Evolutionary conservation across 441 rosid species (phyloP).

Genomic region (Euphorbia corollata): DNA sequence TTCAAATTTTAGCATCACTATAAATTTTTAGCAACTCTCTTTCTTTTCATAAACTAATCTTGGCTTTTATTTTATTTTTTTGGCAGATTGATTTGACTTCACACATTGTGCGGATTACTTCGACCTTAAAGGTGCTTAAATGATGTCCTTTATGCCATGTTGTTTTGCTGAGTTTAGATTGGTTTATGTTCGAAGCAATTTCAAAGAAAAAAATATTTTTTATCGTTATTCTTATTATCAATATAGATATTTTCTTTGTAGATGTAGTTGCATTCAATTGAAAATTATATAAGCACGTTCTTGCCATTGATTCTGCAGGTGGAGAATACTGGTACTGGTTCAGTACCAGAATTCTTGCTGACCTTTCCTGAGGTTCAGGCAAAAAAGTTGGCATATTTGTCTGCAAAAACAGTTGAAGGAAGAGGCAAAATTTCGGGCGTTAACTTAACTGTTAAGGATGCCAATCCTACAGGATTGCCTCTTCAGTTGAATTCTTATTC

Average conservation of each 20-base stretch:
- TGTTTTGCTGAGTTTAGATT: neutral
- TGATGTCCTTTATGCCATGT: neutral
- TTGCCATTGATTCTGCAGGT: conserved; percentile 33
- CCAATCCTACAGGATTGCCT: conserved; percentile 47
- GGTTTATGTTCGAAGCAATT: neutral
- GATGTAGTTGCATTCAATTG: neutral
- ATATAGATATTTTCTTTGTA: too few species aligned
- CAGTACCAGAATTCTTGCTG: conserved; percentile 57
- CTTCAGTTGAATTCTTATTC: conserved; percentile 49
- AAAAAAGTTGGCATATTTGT: conserved; percentile 59
- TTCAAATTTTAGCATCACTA: neutral
- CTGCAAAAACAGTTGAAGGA: conserved; percentile 41
- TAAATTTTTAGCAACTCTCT: neutral
- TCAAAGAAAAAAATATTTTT: neutral
- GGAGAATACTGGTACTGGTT: conserved; percentile 56
- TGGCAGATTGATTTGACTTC: conserved; percentile 77
- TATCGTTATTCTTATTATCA: neutral
- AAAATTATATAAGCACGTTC: neutral
- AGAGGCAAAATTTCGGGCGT: conserved; percentile 49
- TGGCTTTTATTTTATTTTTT: conserved; percentile 18
- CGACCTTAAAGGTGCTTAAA: conserved; percentile 58
- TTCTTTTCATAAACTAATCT: neutral
- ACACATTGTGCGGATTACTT: conserved; percentile 58
- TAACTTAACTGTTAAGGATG: conserved; percentile 41
- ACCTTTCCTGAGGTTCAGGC: conserved; percentile 68